Evolutionary conservation across 257 asterid species (phyloP).

Genomic region (Salvia hispanica): DNA sequence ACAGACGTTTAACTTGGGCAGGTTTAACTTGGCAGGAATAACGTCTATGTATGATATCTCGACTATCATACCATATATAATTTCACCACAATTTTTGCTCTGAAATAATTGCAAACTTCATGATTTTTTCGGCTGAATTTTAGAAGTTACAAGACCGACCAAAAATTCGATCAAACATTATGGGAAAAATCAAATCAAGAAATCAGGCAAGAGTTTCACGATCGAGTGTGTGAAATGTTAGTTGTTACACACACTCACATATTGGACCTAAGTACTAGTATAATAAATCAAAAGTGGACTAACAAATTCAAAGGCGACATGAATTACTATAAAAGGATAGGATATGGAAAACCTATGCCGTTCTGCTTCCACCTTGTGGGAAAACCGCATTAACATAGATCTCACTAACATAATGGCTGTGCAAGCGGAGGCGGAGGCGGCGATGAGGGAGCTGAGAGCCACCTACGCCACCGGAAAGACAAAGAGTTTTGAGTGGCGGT

Average conservation of each 20-base stretch:
- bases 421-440: conserved; percentile 41
- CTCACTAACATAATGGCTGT: not conserved
- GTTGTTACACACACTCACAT: not conserved
- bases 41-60: too few species aligned
- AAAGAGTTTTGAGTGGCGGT: conserved; percentile 72
- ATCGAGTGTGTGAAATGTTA: too few species aligned
- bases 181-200: too few species aligned
- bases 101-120: too few species aligned
- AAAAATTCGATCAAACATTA: too few species aligned
- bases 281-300: not conserved
- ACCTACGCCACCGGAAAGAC: conserved; percentile 61
- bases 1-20: too few species aligned
- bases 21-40: too few species aligned
- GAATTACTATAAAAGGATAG: not conserved
- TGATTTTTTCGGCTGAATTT: too few species aligned
- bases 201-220: too few species aligned
- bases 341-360: not conserved
- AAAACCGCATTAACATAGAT: not conserved
- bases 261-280: not conserved
- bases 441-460: conserved; percentile 65
- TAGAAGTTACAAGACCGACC: too few species aligned
- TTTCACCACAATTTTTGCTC: too few species aligned
- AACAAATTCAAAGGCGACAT: not conserved
- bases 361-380: not conserved
- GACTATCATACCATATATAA: too few species aligned